Conservation (phyloP, 805 yeast genomes). For the Candida tammaniensis region DNA sequence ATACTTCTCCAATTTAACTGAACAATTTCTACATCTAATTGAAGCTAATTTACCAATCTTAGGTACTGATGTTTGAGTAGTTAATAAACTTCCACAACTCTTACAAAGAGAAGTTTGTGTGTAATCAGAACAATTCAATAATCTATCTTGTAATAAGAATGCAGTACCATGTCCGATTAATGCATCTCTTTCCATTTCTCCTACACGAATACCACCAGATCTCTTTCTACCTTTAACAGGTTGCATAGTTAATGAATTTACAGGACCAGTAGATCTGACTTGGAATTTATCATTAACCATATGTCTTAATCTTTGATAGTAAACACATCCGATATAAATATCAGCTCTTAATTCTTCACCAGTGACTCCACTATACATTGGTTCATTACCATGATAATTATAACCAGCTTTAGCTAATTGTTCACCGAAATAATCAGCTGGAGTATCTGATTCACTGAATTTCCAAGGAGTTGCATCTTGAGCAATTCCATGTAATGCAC, state of each 20-base stretch:
- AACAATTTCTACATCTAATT: conserved; percentile 88
- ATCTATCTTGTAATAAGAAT: conserved; percentile 87
- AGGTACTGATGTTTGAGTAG: conserved; percentile 89
- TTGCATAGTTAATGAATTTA: conserved; percentile 95
- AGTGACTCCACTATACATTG: conserved; percentile 97
- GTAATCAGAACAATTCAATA: conserved; percentile 93
- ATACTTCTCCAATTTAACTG: conserved; percentile 62
- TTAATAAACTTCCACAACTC: conserved; percentile 86
- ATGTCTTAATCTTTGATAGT: conserved; percentile 96
- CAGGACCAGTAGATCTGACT: conserved; percentile 98
- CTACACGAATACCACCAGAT: conserved; percentile 98
- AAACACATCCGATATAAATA: conserved; percentile 94
- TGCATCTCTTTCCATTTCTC: conserved; percentile 99
- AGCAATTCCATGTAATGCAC: conserved; percentile 95
- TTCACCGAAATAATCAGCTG: conserved; percentile 96
- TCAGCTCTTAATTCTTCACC: conserved; percentile 97
- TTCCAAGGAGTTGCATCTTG: conserved; percentile 98
- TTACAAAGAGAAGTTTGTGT: conserved; percentile 89
- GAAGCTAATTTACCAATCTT: conserved; percentile 79
- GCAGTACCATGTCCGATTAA: conserved; percentile 98
- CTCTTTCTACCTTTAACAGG: conserved; percentile 99
- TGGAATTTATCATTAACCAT: conserved; percentile 99
- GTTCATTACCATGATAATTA: conserved; percentile 97
- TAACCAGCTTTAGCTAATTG: conserved; percentile 86
- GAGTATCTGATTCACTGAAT: conserved; percentile 87